phyloP scores from a whole-genome alignment of 129 eudicot genomes.

The Gnaphalium uliginosum region DNA sequence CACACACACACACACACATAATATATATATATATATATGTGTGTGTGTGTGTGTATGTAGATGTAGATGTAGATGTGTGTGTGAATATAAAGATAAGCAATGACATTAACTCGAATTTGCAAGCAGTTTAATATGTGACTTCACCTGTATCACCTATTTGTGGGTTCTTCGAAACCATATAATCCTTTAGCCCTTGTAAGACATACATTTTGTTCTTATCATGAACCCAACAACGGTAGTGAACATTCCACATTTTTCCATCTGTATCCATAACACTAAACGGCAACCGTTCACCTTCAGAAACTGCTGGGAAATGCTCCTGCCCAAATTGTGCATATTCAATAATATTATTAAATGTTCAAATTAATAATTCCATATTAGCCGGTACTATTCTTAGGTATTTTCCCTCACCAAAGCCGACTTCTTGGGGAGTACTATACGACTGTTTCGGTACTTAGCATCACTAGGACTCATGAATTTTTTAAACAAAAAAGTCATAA shows the following conservation, averaged over 20 bases:
- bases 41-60: too few relatives aligned
- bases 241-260: conserved; percentile 48
- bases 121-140: conserved; percentile 8
- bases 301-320: conserved; percentile 47
- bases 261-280: conserved; percentile 51
- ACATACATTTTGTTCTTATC: conserved; percentile 35
- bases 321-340: conserved; percentile 21
- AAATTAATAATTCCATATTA: background rate
- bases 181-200: conserved; percentile 53
- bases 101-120: conserved; percentile 2
- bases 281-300: conserved; percentile 27
- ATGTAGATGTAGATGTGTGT: too few relatives aligned
- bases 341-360: background rate
- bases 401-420: conserved; percentile 52
- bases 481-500: conserved; percentile 45
- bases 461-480: conserved; percentile 48
- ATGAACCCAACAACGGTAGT: conserved; percentile 41
- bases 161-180: conserved; percentile 39
- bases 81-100: background rate
- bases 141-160: conserved; percentile 59
- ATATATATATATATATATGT: too few relatives aligned
- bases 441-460: conserved; percentile 37
- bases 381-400: background rate
- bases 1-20: too few relatives aligned
- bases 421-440: conserved; percentile 45